Conservation (phyloP, 441 rosid species). For the Erodium moschatum region DNA sequence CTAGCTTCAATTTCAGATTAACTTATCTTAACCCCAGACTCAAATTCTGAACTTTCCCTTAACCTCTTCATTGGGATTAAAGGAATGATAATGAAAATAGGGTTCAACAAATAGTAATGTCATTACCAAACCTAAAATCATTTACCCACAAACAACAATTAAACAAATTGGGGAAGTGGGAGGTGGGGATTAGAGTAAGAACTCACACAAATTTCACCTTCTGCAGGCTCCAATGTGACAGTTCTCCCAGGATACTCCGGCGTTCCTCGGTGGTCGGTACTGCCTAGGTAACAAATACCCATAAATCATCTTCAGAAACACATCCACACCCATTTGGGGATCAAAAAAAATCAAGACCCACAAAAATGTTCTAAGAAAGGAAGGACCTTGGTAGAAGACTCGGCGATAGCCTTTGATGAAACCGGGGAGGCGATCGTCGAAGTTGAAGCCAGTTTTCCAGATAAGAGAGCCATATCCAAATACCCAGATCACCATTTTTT, state of each 20-base stretch:
- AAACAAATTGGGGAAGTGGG: no score
- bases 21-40: no score
- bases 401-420: conserved; percentile 78
- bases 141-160: no score
- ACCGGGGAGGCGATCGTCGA: conserved; percentile 65
- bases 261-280: conserved; percentile 90
- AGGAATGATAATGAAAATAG: no score
- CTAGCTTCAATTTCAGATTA: no score
- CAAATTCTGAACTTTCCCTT: no score
- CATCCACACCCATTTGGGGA: no score
- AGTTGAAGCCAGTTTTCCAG: conserved; percentile 72
- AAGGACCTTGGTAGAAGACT: conserved; percentile 68
- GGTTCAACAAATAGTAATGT: no score
- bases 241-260: conserved; percentile 77
- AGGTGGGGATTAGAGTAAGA: neutral
- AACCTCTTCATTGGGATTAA: no score
- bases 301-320: no score
- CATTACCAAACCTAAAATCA: no score
- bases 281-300: conserved; percentile 33
- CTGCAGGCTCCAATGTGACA: conserved; percentile 65
- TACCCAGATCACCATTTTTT: conserved; percentile 72
- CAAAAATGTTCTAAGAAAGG: neutral
- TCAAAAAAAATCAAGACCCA: no score
- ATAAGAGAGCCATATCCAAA: conserved; percentile 79
- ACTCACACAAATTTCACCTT: conserved; percentile 68